phyloP scores from a whole-genome alignment of 129 eudicot genomes.

The Gnaphalium uliginosum region DNA sequence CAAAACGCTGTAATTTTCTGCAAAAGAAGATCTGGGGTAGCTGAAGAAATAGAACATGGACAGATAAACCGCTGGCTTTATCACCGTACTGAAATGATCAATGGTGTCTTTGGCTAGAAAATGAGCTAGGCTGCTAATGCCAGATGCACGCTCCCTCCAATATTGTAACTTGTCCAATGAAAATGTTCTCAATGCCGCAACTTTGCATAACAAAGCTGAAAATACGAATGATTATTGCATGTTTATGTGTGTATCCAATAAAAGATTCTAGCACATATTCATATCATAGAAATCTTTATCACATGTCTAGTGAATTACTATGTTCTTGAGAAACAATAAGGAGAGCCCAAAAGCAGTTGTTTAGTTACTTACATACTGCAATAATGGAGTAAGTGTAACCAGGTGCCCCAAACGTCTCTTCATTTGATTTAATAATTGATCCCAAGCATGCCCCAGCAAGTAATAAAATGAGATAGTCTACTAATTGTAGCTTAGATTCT shows the following conservation, averaged over 20 bases:
- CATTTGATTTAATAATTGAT: slow-evolving; percentile 59
- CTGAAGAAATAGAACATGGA: slow-evolving; percentile 88
- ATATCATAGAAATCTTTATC: neutral
- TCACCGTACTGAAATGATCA: slow-evolving; percentile 67
- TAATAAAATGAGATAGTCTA: slow-evolving; percentile 82
- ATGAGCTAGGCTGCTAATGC: slow-evolving; percentile 89
- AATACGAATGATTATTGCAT: slow-evolving; percentile 10
- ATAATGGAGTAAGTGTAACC: slow-evolving; percentile 87
- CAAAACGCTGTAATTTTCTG: slow-evolving; percentile 69
- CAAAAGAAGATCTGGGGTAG: slow-evolving; percentile 82
- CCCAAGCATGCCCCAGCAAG: slow-evolving; percentile 97
- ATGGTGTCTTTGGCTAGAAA: slow-evolving; percentile 80
- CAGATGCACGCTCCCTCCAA: slow-evolving; percentile 87
- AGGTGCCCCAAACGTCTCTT: slow-evolving; percentile 73
- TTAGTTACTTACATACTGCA: slow-evolving; percentile 80
- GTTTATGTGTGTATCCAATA: neutral
- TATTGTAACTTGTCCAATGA: slow-evolving; percentile 80
- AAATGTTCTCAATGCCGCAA: slow-evolving; percentile 92
- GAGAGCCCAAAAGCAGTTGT: slow-evolving; percentile 20
- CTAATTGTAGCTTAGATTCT: slow-evolving; percentile 78
- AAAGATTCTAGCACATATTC: neutral
- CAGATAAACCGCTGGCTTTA: slow-evolving; percentile 83
- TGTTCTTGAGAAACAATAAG: neutral
- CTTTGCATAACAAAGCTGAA: slow-evolving; percentile 86
- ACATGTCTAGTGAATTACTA: neutral